Evolutionary conservation across 306 rosid genomes (phyloP).

Genomic region (Gastrolobium bilobum): DNA sequence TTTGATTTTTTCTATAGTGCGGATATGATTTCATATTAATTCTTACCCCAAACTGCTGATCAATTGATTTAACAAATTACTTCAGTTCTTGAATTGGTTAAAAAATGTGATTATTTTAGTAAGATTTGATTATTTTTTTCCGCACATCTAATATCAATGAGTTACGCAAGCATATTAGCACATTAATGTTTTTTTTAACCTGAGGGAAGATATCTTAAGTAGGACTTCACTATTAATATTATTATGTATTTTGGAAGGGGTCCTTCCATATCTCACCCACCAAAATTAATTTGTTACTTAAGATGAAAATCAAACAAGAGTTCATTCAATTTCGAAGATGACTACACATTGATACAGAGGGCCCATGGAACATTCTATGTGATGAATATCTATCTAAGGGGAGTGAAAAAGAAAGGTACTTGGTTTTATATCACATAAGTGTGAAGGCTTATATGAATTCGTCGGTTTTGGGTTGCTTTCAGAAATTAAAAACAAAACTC

Average conservation of each 20-base stretch:
- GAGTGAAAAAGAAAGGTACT: slow-evolving; percentile 43
- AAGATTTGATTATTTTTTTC: no score
- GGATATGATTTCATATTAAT: no score
- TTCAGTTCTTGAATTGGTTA: no score
- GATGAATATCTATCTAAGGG: slow-evolving; percentile 14
- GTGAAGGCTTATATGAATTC: not conserved
- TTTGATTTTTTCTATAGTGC: no score
- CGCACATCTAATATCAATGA: no score
- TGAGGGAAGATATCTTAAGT: no score
- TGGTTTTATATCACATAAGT: slow-evolving; percentile 28
- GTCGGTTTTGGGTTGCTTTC: not conserved
- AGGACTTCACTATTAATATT: no score
- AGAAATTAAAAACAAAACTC: not conserved
- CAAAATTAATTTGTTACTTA: not conserved
- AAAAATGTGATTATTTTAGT: no score
- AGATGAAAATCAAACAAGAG: slow-evolving; percentile 19
- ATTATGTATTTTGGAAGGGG: not conserved
- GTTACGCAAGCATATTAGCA: no score
- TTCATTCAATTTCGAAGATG: slow-evolving; percentile 46
- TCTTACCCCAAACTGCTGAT: no score
- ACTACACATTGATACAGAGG: slow-evolving; percentile 39
- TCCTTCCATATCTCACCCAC: slow-evolving; percentile 17
- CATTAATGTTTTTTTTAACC: no score
- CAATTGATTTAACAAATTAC: no score
- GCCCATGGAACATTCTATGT: slow-evolving; percentile 30